A percentile compares a stretch with the other conserved stretches of the same genome.
phyloP scores from a whole-genome alignment of 2,329 filamentous ascomycete species.

The Sarocladium oryzae region DNA sequence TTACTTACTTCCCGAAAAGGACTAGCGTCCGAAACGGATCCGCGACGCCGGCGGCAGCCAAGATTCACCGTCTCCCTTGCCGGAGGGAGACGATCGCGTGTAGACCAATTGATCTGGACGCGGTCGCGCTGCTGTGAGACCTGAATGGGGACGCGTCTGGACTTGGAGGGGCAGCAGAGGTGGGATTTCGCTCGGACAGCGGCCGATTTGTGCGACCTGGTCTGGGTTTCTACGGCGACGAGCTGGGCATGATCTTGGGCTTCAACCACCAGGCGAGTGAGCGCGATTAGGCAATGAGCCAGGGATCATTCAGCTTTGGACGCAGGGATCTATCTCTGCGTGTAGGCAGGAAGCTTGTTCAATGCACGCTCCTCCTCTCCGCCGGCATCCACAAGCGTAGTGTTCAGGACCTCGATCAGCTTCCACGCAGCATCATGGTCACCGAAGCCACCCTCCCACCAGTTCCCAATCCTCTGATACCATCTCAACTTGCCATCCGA shows the following conservation, averaged over 20 bases:
- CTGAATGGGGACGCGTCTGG: not conserved
- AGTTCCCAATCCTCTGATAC: slow-evolving; percentile 7
- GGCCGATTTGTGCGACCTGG: slow-evolving; percentile 1
- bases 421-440: slow-evolving; percentile 8
- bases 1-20: slow-evolving; percentile 4
- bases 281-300: too few relatives aligned
- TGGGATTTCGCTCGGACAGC: not conserved
- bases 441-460: slow-evolving; percentile 7
- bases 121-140: slow-evolving; percentile 5
- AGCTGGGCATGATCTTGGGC: not conserved
- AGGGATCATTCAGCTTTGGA: not conserved
- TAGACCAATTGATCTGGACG: not conserved
- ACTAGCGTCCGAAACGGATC: slow-evolving; percentile 3
- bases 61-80: slow-evolving; percentile 1
- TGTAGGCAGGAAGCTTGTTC: not conserved
- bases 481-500: slow-evolving; percentile 9
- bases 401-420: slow-evolving; percentile 10
- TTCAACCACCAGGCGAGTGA: not conserved
- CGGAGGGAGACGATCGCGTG: not conserved
- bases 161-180: not conserved
- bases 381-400: not conserved
- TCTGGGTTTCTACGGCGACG: not conserved
- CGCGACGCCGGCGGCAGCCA: slow-evolving; percentile 5
- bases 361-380: not conserved
- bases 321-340: not conserved